A percentile compares a stretch with the other conserved stretches of the same genome.
phyloP scores from a whole-genome alignment of 306 rosid species.

The Dalbergia cultrata region DNA sequence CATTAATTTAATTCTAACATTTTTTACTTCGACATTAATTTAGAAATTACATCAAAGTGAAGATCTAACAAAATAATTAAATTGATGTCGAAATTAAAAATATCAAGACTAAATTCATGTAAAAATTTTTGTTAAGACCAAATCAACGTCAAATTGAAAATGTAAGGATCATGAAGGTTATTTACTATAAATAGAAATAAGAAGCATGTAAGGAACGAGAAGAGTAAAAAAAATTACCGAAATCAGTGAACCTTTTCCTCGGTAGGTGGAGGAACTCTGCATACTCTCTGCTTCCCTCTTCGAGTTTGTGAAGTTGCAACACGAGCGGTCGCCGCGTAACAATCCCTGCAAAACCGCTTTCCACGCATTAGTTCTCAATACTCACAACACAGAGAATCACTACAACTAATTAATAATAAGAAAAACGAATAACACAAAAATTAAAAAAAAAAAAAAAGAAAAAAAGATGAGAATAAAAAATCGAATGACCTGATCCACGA shows the following conservation, averaged over 20 bases:
- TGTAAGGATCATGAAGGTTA: too few species aligned
- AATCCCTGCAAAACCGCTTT: constrained; percentile 68
- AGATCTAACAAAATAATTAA: too few species aligned
- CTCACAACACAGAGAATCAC: constrained; percentile 8
- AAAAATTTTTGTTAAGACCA: too few species aligned
- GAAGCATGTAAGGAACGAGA: neutral
- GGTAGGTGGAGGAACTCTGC: constrained; percentile 92
- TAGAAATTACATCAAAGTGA: too few species aligned
- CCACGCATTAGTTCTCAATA: constrained; percentile 32
- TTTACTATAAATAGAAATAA: neutral
- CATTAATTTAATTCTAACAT: too few species aligned
- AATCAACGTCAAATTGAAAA: too few species aligned
- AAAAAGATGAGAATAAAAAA: neutral
- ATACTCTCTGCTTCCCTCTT: constrained; percentile 88
- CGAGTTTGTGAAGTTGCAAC: constrained; percentile 86
- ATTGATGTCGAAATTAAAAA: too few species aligned
- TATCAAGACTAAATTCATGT: too few species aligned
- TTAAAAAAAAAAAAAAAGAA: neutral
- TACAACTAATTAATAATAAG: neutral
- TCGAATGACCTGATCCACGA: constrained; percentile 87
- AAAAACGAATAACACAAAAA: neutral
- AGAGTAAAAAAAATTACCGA: constrained; percentile 61
- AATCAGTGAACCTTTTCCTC: constrained; percentile 78
- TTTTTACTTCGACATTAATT: too few species aligned
- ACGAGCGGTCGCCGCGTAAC: constrained; percentile 95